Evolutionary conservation across 805 yeast genomes (phyloP).

Genomic region (Candida nitratophila): DNA sequence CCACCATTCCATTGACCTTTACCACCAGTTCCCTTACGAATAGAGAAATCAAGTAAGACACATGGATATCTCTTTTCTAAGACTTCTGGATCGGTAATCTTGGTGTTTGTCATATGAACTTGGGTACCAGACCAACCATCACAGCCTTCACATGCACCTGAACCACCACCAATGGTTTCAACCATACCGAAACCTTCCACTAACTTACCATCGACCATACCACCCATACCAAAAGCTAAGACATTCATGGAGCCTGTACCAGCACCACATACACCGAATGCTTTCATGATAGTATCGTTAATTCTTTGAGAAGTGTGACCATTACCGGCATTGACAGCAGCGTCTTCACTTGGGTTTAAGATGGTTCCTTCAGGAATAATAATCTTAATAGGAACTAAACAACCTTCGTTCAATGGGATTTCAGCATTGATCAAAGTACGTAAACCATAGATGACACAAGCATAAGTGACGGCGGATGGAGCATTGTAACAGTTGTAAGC

Average conservation of each 20-base stretch:
- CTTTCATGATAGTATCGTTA: slow-evolving; percentile 74
- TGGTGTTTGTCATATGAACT: slow-evolving; percentile 21
- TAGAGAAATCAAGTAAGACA: slow-evolving; percentile 35
- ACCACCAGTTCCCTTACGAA: slow-evolving; percentile 43
- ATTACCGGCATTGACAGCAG: slow-evolving; percentile 41
- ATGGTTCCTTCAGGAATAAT: slow-evolving; percentile 28
- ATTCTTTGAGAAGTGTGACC: slow-evolving; percentile 82
- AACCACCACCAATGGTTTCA: slow-evolving; percentile 52
- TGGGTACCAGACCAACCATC: slow-evolving; percentile 43
- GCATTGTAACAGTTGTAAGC: slow-evolving; percentile 48
- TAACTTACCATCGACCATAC: slow-evolving; percentile 28
- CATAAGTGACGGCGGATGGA: slow-evolving; percentile 45
- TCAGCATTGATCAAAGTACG: slow-evolving; percentile 42
- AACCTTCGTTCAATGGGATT: slow-evolving; percentile 53
- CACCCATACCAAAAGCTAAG: slow-evolving; percentile 69
- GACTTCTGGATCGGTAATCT: slow-evolving; percentile 50
- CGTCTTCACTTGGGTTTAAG: slow-evolving; percentile 36
- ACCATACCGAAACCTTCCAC: slow-evolving; percentile 45
- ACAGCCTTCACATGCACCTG: slow-evolving; percentile 43
- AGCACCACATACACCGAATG: slow-evolving; percentile 78
- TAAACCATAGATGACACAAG: slow-evolving; percentile 47
- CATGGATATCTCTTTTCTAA: slow-evolving; percentile 48
- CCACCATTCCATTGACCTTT: slow-evolving; percentile 43
- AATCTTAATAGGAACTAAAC: slow-evolving; percentile 24
- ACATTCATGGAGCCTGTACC: slow-evolving; percentile 90